Evolutionary conservation across 805 yeast genomes (phyloP), one percentile per base, ranked within the genome.

Genomic region (Nakazawaea ambrosiae): DNA sequence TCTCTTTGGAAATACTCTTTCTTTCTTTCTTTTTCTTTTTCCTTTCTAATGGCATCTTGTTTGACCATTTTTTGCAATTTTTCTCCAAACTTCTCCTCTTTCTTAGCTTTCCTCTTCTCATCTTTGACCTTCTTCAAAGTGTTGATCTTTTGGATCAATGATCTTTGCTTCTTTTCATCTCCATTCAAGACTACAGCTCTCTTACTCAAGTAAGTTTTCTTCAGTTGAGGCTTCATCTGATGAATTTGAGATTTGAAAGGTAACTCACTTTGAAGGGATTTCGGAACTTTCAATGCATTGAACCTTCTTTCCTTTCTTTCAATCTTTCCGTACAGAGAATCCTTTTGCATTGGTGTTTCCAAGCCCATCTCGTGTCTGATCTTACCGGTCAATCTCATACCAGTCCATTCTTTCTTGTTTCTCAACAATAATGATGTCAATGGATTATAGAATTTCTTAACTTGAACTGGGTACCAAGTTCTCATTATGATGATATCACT

Each of bases 391-490:
- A 90, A 68, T 54, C 95, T 75, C 95, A 92, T 88, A 45, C 99
- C 99, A 52, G 75, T 75, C 99, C 99, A 92, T 51, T 85, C 85
- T 23, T 70, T 66, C 62, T 92, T 92, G 47, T 87, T 75, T 25
- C 65, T 55, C 41, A 89, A 60, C 50, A 94, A 68, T 54, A 90
- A 66, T 1, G 98, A 92, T 0, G 97, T 84, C 16, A 92, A 97
- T 2, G 97, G 97, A 55, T 92, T 94, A 61, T 90, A 94, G 61
- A 87, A 92, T 57, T 78, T 78, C 59, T 90, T 82, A 12, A 92
- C 84, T 46, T 74, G 78, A 27, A 92, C 94, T 2, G 97, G 97
- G 57, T 88, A 89, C 98, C 98, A 92, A 3, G 97, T 89, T 56
- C 95, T 80, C 56, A 92, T 65, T 50, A 90, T 80, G 12, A 92